These are phyloP conservation scores for Kwoniella shivajii DNA, from an alignment of 1,284 basidiomycete genomes.

Conservation along the genomic window DNA sequence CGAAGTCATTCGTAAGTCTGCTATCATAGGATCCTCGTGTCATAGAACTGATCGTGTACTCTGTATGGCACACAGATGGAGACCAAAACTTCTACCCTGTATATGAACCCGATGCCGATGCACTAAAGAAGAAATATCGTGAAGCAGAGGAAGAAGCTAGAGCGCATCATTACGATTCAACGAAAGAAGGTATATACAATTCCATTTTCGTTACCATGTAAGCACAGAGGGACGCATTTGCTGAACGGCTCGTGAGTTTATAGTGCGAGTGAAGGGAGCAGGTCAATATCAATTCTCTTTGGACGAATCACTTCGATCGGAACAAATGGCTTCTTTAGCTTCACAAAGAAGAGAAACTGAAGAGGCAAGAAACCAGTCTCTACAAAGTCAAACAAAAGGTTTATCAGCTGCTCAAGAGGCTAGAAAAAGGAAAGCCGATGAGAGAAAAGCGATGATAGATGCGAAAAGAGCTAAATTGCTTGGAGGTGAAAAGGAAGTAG, in stretches of 20 bases:
- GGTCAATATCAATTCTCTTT: slow-evolving; percentile 85
- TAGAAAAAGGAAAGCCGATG: slow-evolving; percentile 79
- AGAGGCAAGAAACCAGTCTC: slow-evolving; percentile 58
- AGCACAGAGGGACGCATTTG: not conserved
- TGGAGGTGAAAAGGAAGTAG: slow-evolving; percentile 43
- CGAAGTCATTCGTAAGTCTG: slow-evolving; percentile 58
- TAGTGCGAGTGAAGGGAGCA: slow-evolving; percentile 76
- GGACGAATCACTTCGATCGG: slow-evolving; percentile 71
- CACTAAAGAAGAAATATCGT: slow-evolving; percentile 75
- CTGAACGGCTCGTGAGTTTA: not conserved
- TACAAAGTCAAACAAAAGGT: slow-evolving; percentile 33
- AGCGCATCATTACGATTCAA: slow-evolving; percentile 77
- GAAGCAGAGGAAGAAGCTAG: slow-evolving; percentile 69
- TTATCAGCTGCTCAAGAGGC: slow-evolving; percentile 62
- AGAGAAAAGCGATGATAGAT: slow-evolving; percentile 72
- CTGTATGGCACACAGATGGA: slow-evolving; percentile 55
- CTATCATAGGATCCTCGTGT: not conserved
- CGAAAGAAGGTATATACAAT: slow-evolving; percentile 63
- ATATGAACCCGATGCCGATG: slow-evolving; percentile 79
- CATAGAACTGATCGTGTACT: not conserved
- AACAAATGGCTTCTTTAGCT: slow-evolving; percentile 77
- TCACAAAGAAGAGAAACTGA: slow-evolving; percentile 71
- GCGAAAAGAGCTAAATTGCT: slow-evolving; percentile 72
- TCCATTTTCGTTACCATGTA: not conserved
- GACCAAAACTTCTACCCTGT: slow-evolving; percentile 80